Base-by-base conservation (phyloP, 169 alveolate genomes). In the Plasmodium inui region DNA sequence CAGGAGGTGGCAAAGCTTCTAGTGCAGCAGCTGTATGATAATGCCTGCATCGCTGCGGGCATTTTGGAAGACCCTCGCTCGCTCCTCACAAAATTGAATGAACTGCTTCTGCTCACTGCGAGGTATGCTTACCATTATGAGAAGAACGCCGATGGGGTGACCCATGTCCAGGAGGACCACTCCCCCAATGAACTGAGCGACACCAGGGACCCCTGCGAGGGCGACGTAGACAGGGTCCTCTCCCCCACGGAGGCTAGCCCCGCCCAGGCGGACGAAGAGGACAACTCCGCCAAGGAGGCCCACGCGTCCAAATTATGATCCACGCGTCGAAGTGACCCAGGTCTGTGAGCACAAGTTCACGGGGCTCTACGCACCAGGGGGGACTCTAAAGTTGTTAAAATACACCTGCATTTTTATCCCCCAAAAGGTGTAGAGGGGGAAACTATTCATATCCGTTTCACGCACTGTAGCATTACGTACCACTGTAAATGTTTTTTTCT, bases 1-100 rank as follows among this genome's bases (percentile, higher is more conserved):
- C 85, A 96, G 7, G 97, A 95, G 19, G 97, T 97, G 32, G 97
- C 98, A 4, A 95, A 96, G 95, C 96, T 96, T 14, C 92, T 95
- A 44, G 96, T 94, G 6, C 95, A 93, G 22, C 98, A 97, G 95
- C 96, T 98, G 12, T 97, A 93, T 78, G 99, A 98, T 96, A 98
- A 97, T 91, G 99, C 99, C 9, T 96, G 98, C 86, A 97, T 98
- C 53, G 99, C 99, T 5, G 99, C 99, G 9, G 99, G 99, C 34
- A 97, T 97, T 53, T 96, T 98, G 89, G 99, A 98, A 74, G 99
- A 98, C 67, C 99, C 99, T 9, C 95, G 98, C n/a, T 91, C 97
- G 19, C 96, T 98, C 95, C 96, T 98, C 90, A 96, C 95, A 19
- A 89, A 98, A 44, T 96, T 98, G 71, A 96, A 98, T 95, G 95